These are phyloP conservation scores for Calcarisporium arbuscula DNA, from an alignment of 2,329 filamentous ascomycete species.

Conservation along the genomic window DNA sequence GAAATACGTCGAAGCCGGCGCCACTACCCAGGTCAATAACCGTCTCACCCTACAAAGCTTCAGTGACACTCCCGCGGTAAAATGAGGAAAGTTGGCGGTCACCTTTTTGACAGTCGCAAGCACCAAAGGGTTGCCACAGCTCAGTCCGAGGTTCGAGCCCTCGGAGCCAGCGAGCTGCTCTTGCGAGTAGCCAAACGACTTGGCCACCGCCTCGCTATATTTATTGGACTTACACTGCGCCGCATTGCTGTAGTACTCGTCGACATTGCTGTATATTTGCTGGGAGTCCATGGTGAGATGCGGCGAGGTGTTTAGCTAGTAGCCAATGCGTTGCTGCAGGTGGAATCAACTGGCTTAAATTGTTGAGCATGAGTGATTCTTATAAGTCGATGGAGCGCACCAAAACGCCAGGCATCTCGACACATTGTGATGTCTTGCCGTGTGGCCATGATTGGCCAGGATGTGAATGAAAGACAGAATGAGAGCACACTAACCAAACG, in stretches of 20 bases:
- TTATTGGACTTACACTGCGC: slow-evolving; percentile 18
- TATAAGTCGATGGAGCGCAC: too few species aligned
- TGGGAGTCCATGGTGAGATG: slow-evolving; percentile 18
- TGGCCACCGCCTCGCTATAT: slow-evolving; percentile 36
- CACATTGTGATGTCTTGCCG: slow-evolving; percentile 3
- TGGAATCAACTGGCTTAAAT: too few species aligned
- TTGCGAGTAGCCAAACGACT: slow-evolving; percentile 45
- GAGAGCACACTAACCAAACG: slow-evolving; percentile 3
- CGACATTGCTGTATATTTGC: slow-evolving; percentile 27
- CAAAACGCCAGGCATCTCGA: too few species aligned
- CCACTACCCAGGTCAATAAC: slow-evolving; percentile 53
- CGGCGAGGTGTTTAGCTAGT: too few species aligned
- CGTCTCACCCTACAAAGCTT: slow-evolving; percentile 49
- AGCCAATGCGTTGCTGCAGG: too few species aligned
- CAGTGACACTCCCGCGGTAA: too few species aligned
- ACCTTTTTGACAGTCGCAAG: slow-evolving; percentile 40
- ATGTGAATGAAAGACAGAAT: neutral
- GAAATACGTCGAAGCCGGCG: slow-evolving; percentile 52
- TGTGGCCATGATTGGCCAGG: neutral
- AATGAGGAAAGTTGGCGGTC: too few species aligned
- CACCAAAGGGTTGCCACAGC: slow-evolving; percentile 48
- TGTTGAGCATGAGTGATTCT: too few species aligned
- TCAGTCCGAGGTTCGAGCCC: slow-evolving; percentile 45
- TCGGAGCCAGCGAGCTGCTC: slow-evolving; percentile 39
- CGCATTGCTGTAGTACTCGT: slow-evolving; percentile 27